These are phyloP conservation scores for Cercospora beticola DNA, from an alignment of 2,329 filamentous ascomycete species.

Conservation along the genomic window DNA sequence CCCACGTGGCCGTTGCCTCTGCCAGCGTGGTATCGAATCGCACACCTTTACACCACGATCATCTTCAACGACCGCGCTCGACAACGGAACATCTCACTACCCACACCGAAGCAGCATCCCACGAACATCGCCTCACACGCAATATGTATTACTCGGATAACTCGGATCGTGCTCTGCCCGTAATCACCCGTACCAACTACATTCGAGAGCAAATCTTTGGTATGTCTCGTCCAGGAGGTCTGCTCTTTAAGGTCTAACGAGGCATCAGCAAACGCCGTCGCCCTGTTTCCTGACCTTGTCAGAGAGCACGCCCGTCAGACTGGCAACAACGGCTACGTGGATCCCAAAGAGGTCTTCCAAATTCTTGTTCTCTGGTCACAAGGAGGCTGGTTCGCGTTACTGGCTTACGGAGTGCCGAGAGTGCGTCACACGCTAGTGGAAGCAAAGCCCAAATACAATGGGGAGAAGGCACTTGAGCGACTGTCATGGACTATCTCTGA, in stretches of 20 bases:
- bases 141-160: conserved; percentile 1
- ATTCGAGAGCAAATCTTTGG: conserved; percentile 2
- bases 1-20: too few species aligned
- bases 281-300: neutral
- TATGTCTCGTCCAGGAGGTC: neutral
- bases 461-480: neutral
- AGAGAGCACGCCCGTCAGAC: neutral
- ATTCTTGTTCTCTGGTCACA: neutral
- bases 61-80: neutral
- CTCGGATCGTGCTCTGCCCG: neutral
- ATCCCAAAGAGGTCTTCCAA: neutral
- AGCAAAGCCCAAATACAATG: neutral
- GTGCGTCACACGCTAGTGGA: neutral
- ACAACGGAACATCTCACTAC: neutral
- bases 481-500: neutral
- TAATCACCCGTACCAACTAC: neutral
- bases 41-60: too few species aligned
- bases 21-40: too few species aligned
- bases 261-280: neutral
- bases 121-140: neutral
- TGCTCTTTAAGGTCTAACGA: neutral
- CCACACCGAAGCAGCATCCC: neutral
- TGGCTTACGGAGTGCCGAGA: neutral
- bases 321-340: neutral
- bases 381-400: neutral